These are phyloP conservation scores for Blastobotrys raffinosifermentans DNA, from an alignment of 1,139 yeast genomes.

Conservation along the genomic window DNA sequence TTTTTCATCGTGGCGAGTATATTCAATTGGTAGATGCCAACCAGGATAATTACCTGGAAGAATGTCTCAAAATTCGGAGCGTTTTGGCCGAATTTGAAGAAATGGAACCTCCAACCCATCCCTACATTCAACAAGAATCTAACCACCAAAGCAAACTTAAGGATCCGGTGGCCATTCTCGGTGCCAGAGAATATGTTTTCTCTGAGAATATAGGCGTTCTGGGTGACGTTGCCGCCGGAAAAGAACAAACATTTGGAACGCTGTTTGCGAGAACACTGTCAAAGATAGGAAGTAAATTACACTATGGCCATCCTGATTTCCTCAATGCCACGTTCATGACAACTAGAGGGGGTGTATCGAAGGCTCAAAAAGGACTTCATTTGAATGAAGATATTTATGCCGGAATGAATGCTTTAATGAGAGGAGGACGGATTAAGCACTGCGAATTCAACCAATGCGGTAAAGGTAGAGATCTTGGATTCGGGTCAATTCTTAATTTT, in stretches of 20 bases:
- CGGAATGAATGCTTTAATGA: conserved; percentile 72
- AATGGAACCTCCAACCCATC: conserved; percentile 29
- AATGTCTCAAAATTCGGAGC: conserved; percentile 74
- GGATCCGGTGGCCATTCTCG: conserved; percentile 72
- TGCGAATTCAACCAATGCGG: conserved; percentile 90
- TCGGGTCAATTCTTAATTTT: conserved; percentile 75
- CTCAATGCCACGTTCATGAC: conserved; percentile 80
- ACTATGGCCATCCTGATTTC: conserved; percentile 91
- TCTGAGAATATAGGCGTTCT: conserved; percentile 80
- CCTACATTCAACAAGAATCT: conserved; percentile 21
- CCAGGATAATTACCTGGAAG: conserved; percentile 82
- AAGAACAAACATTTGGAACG: conserved; percentile 90
- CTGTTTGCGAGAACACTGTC: conserved; percentile 81
- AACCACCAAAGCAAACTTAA: conserved; percentile 15
- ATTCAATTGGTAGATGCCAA: conserved; percentile 85
- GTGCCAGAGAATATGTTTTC: conserved; percentile 84
- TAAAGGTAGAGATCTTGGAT: conserved; percentile 85
- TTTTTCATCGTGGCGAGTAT: conserved; percentile 79
- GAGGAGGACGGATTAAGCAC: conserved; percentile 86
- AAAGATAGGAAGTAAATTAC: conserved; percentile 80
- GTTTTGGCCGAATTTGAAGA: conserved; percentile 79
- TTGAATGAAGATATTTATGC: conserved; percentile 89
- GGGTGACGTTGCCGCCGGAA: conserved; percentile 92
- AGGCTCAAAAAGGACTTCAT: conserved; percentile 82
- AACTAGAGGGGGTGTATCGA: conserved; percentile 85